A percentile compares a stretch with the other conserved stretches of the same genome.
These are phyloP conservation scores for Cicer bijugum DNA, from an alignment of 306 rosid genomes.

Conservation along the genomic window DNA sequence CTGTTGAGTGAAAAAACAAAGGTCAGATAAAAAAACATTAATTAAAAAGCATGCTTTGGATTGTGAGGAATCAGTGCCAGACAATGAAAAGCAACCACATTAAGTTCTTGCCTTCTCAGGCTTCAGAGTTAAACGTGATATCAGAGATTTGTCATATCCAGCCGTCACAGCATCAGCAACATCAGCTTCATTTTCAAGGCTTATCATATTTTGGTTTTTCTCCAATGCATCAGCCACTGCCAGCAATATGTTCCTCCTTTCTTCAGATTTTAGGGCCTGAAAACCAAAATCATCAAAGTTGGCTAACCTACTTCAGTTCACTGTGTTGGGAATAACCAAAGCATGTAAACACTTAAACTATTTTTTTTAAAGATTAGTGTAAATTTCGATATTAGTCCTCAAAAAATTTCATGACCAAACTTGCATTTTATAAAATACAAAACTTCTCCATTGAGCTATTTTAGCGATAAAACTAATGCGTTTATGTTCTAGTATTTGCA, in stretches of 20 bases:
- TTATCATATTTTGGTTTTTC: conserved; percentile 62
- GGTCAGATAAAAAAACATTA: conserved; percentile 15
- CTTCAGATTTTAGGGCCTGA: conserved; percentile 66
- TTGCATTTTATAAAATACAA: neutral
- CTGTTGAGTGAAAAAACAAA: conserved; percentile 49
- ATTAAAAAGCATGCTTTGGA: neutral
- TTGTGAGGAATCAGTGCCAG: conserved; percentile 6
- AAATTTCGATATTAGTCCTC: neutral
- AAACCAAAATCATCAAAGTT: conserved; percentile 36
- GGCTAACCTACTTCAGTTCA: conserved; percentile 21
- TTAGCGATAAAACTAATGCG: neutral
- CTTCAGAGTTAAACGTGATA: conserved; percentile 50
- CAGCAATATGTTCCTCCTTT: conserved; percentile 74
- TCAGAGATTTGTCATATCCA: conserved; percentile 46
- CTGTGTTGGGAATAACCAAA: neutral
- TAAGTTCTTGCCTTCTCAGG: conserved; percentile 48
- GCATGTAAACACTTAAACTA: neutral
- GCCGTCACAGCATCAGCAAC: conserved; percentile 45
- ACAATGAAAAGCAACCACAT: conserved; percentile 17
- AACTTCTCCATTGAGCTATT: conserved; percentile 1
- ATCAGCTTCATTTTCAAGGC: conserved; percentile 65
- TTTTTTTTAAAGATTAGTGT: neutral
- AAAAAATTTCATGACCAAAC: neutral
- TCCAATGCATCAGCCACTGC: conserved; percentile 88
- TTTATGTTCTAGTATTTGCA: conserved; percentile 2